These are phyloP conservation scores for Teratosphaeria destructans DNA, from an alignment of 2,329 filamentous ascomycete genomes.

Conservation along the genomic window DNA sequence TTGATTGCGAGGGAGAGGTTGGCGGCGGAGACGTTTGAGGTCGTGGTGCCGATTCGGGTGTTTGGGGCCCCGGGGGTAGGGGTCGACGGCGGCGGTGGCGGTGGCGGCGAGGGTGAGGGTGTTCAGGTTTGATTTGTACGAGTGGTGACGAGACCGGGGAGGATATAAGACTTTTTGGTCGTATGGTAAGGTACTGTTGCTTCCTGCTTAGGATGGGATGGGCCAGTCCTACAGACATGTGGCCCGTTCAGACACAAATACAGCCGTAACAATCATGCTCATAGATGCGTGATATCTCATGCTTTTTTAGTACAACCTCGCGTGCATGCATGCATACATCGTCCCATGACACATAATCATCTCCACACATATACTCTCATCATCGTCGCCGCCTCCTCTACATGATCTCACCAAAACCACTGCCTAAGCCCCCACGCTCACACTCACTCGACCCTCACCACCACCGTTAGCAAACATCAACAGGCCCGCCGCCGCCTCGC, in stretches of 20 bases:
- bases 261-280: neutral
- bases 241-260: neutral
- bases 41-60: slow-evolving; percentile 26
- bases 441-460: neutral
- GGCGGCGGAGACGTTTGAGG: slow-evolving; percentile 27
- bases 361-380: neutral
- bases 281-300: neutral
- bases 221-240: too few species aligned
- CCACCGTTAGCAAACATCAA: slow-evolving; percentile 16
- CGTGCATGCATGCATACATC: neutral
- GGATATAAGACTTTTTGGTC: neutral
- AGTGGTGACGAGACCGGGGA: neutral
- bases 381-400: neutral
- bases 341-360: neutral
- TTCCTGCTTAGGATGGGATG: neutral
- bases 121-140: neutral
- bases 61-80: slow-evolving; percentile 18
- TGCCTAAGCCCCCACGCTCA: slow-evolving; percentile 7
- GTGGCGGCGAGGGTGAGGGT: neutral
- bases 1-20: slow-evolving; percentile 25
- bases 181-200: neutral
- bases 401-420: too few species aligned
- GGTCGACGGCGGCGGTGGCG: neutral
- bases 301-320: neutral
- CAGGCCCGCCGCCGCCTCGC: slow-evolving; percentile 21